Base-by-base conservation (phyloP, 129 eudicot genomes). In the Apium graveolens region DNA sequence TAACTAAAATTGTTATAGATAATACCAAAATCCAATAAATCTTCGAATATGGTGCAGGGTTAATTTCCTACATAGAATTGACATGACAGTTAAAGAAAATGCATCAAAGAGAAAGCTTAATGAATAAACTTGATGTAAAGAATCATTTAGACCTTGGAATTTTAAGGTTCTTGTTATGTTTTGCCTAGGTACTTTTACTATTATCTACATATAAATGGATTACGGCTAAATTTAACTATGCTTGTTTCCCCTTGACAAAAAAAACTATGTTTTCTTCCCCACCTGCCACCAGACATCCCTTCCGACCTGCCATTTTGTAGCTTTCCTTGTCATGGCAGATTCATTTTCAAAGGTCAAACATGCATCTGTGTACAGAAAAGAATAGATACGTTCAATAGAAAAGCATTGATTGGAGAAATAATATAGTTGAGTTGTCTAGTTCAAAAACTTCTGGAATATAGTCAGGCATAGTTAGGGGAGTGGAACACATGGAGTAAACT, bases 271-370 rank as follows among this genome's bases (percentile, higher is more conserved):
- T 43, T 74, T 32, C 26, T 76, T 46, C 41, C 84, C 60, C 77
- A 92, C 99, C 99, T 96, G 99, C 99, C 99, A 96, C 99, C 99
- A 96, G 42, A 81, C 72, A 87, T 96, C 99, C 80, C 97, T 84
- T 83, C 83, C 91, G 38, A 73, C 85, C 70, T 82, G 88, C 99
- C 99, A 96, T 78, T 86, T 87, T 44, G 97, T 96, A 86, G 70
- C 87, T 83, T 90, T 97, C 88, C 80, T 96, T 76, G 86, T 89
- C 99, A 96, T 74, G 77, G 97, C 99, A 70, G 90, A 87, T 71
- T 84, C 86, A 83, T 96, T 96, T 83, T 83, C 99, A 81, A 85
- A 96, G 76, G 97, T 90, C 90, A 96, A 83, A 75, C 97, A 96
- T 68, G 85, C 81, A 85, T 88, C 99, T 96, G 92, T 76, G 49